Conservation (phyloP, 2,329 filamentous ascomycete genomes). For the Chrysoporthe austroafricana region DNA sequence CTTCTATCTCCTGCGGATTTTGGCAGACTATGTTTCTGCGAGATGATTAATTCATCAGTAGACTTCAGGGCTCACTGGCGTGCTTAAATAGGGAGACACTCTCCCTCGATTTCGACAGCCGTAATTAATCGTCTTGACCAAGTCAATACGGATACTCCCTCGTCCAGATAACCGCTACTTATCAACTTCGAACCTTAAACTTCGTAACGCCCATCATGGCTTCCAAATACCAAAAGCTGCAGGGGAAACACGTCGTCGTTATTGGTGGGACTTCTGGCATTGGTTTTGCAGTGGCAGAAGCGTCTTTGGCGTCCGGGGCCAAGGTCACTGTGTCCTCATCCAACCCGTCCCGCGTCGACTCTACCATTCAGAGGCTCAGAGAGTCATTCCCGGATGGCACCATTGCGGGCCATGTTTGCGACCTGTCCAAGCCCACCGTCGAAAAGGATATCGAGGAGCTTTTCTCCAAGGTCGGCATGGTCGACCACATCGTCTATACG, state of each 20-base stretch:
- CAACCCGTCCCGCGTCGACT: slow-evolving; percentile 50
- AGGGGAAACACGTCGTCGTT: slow-evolving; percentile 54
- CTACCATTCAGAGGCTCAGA: slow-evolving; percentile 42
- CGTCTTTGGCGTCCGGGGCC: slow-evolving; percentile 57
- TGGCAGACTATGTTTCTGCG: not conserved
- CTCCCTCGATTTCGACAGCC: not conserved
- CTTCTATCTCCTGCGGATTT: not conserved
- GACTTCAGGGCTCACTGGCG: no score
- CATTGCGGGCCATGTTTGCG: slow-evolving; percentile 36
- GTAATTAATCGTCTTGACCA: not conserved
- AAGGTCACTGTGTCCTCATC: slow-evolving; percentile 65
- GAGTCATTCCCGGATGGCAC: slow-evolving; percentile 23
- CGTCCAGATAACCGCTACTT: not conserved
- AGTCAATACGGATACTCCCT: not conserved
- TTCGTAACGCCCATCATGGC: slow-evolving; percentile 30
- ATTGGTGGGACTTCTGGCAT: slow-evolving; percentile 68
- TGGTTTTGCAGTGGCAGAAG: slow-evolving; percentile 64
- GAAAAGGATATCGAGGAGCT: slow-evolving; percentile 39
- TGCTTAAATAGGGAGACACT: not conserved
- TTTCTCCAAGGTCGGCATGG: slow-evolving; percentile 30
- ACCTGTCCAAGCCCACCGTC: slow-evolving; percentile 37
- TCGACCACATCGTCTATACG: slow-evolving; percentile 36
- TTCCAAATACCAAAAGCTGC: slow-evolving; percentile 40
- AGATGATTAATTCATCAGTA: not conserved
- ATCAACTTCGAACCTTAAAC: not conserved